Base-by-base conservation (phyloP, 345 rosid genomes). In the Syzygium aqueum region DNA sequence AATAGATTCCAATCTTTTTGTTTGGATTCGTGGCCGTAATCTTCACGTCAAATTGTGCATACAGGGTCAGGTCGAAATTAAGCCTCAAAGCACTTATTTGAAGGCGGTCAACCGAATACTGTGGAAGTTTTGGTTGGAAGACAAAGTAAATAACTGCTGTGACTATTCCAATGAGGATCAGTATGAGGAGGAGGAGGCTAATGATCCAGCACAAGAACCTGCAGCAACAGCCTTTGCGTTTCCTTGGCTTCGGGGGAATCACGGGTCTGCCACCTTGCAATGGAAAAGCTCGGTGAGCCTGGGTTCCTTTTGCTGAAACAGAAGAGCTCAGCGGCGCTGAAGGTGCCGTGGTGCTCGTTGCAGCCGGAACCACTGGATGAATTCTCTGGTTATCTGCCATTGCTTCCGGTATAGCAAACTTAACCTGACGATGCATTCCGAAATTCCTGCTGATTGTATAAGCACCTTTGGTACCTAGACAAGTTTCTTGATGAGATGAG, bases 1-100 rank as follows among this genome's bases (percentile, higher is more conserved):
- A 96, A 88, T 93, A 95, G 11, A 97, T 94, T 78, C 98, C 98
- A 2, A 97, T 95, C 61, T 94, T 95, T 86, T 93, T 82, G 94
- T 97, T 97, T 6, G 98, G 98, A 85, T 97, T 97, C 37, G 90
- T 91, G 53, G 98, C 98, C 19, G 97, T 95, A 90, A 97, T 92
- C 93, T 93, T 93, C 28, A 97, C 96, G 28, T 94, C 89, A 57
- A 97, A 97, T 83, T 88, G 88, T 7, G 98, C 96, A 3, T 94
- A 94, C 27, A 97, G 91, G 43, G 95, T 89, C 87, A 93, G 86
- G 86, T 97, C 96, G 9, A 90, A 84, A 84, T 94, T 94, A 92
- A 97, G 98, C 63, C 94, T 91, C 73, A 97, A 89, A 85, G 92
- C 93, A 23, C 92, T 94, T 87, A 97, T 94, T 84, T 89, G 90